These are phyloP conservation scores for Colletotrichum phormii DNA, from an alignment of 2,329 filamentous ascomycete species.

Conservation along the genomic window DNA sequence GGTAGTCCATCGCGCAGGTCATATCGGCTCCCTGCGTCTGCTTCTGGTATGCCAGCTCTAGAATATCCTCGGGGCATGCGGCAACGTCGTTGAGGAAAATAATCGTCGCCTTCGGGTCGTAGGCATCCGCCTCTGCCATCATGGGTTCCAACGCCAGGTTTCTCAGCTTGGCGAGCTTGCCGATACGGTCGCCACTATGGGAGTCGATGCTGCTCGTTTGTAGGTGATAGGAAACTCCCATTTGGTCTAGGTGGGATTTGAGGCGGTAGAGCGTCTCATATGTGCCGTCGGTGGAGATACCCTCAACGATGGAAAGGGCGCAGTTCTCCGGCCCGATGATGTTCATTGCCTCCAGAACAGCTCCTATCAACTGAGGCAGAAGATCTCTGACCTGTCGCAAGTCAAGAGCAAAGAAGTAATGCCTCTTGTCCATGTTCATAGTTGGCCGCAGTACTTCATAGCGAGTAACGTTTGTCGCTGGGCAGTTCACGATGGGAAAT, in stretches of 20 bases:
- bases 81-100: slow-evolving; percentile 68
- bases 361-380: slow-evolving; percentile 63
- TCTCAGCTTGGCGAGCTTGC: slow-evolving; percentile 60
- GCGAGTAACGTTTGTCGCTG: slow-evolving; percentile 35
- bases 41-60: slow-evolving; percentile 59
- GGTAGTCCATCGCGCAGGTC: slow-evolving; percentile 71
- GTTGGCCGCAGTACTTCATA: slow-evolving; percentile 24
- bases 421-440: slow-evolving; percentile 22
- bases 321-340: slow-evolving; percentile 64
- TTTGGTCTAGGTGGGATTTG: slow-evolving; percentile 48
- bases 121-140: slow-evolving; percentile 42
- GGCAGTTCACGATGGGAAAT: slow-evolving; percentile 46
- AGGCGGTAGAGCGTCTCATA: slow-evolving; percentile 60
- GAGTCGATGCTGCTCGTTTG: slow-evolving; percentile 57
- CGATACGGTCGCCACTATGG: slow-evolving; percentile 55
- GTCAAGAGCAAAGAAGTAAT: slow-evolving; percentile 66
- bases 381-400: slow-evolving; percentile 57
- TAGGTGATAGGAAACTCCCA: slow-evolving; percentile 56
- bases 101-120: slow-evolving; percentile 50
- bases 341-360: slow-evolving; percentile 59
- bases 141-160: slow-evolving; percentile 65
- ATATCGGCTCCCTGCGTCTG: slow-evolving; percentile 62
- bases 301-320: slow-evolving; percentile 66
- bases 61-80: slow-evolving; percentile 64
- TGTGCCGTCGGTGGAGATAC: slow-evolving; percentile 66